These are phyloP conservation scores for Rhodotorula mucilaginosa DNA, from an alignment of 1,284 basidiomycete genomes.

Conservation along the genomic window DNA sequence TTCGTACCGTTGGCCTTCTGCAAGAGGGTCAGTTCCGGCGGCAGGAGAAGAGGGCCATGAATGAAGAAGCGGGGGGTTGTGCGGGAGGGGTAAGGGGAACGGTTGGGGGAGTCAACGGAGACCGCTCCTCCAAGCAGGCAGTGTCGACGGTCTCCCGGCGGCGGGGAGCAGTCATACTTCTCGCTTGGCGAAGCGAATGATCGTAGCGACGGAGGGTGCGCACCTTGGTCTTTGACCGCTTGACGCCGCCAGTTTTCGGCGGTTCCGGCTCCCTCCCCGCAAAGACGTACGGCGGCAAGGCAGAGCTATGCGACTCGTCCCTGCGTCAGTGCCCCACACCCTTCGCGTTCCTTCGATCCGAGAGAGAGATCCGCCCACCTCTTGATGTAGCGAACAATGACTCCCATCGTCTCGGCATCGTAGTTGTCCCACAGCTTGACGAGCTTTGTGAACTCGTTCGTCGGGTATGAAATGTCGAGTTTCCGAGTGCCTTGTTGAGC, in stretches of 20 bases:
- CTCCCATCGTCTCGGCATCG: constrained; percentile 88
- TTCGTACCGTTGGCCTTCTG: constrained; percentile 2
- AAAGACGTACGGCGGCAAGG: constrained; percentile 33
- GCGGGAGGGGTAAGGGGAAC: not conserved
- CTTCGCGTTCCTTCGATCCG: not conserved
- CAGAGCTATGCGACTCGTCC: constrained; percentile 11
- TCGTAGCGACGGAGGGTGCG: not conserved
- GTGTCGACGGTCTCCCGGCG: not conserved
- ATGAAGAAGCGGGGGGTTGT: too few species aligned
- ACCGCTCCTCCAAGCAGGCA: not conserved
- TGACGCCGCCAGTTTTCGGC: constrained; percentile 33
- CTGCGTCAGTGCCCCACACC: not conserved
- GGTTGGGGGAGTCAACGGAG: constrained; percentile 12
- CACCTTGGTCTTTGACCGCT: constrained; percentile 40
- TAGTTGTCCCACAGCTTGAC: constrained; percentile 97
- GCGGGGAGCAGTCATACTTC: not conserved
- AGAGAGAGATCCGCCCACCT: constrained; percentile 58
- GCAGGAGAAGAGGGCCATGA: not conserved
- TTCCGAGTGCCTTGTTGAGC: constrained; percentile 50
- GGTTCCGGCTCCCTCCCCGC: constrained; percentile 35
- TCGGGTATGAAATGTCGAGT: constrained; percentile 95
- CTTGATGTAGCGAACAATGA: constrained; percentile 90
- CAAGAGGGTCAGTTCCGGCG: not conserved
- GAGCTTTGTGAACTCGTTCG: constrained; percentile 89
- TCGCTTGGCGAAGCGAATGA: not conserved